Base-by-base conservation (phyloP, 2,329 filamentous ascomycete species). In the Diplodia seriata region DNA sequence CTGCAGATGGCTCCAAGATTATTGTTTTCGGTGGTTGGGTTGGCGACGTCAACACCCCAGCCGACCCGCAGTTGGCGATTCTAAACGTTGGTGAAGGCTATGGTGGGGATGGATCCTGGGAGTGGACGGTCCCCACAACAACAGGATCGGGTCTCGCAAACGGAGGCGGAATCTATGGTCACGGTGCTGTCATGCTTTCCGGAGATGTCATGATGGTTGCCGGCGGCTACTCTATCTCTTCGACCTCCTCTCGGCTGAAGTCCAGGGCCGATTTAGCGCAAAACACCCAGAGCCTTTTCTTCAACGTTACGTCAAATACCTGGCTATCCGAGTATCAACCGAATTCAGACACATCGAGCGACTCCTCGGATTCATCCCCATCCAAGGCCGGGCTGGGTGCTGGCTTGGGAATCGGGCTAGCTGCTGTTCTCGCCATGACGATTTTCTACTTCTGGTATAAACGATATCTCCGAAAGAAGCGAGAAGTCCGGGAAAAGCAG, bases 11-110 rank as follows among this genome's bases (percentile, higher is more conserved):
- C 0, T 86, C 83, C 31, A 88, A 86, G n/a, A 83, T 98, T 9
- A 82, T 97, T 50, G 81, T 99, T 1, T 84, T 93, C 69, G 95
- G 95, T 23, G 95, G 95, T 1, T 99, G 95, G 95, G 93, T 97
- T 4, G 94, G 94, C 3, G 89, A 96, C 74, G 84, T 91, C 0
- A 85, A 82, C 9, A 90, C 89, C 38, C 86, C 94, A 1, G 95
- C 95, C 0, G 83, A 89, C 36, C 95, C 95, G 1, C 93, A 97
- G 75, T 82, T 98, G 31, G 91, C 88, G 0, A 80, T 97, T 3
- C 81, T 98, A 3, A 83, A 92, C 68, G 83, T 97, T 68, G 92
- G 90, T 7, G 85, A 89, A 69, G 89, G 89, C 4, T 95, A 92
- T 74, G 91, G 89, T 9, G 83, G 83, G 14, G 72, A 74, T 66